phyloP scores from a whole-genome alignment of 2,329 filamentous ascomycete species.

The Microdochium bolleyi region DNA sequence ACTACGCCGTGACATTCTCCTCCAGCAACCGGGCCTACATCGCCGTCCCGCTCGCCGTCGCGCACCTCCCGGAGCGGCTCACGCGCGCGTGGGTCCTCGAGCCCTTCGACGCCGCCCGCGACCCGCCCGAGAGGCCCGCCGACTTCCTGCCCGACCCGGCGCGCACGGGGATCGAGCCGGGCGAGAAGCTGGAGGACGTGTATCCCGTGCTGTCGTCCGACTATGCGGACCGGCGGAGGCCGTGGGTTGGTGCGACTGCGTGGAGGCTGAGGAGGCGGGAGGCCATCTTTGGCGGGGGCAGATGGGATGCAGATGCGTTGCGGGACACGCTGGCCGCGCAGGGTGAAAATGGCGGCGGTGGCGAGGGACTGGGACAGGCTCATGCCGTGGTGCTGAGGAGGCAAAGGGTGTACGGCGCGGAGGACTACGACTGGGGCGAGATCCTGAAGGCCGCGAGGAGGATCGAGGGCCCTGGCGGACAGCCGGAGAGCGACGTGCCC shows the following conservation, averaged over 20 bases:
- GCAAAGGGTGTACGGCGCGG: conserved; percentile 12
- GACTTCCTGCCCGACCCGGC: conserved; percentile 3
- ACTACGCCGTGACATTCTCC: conserved; percentile 3
- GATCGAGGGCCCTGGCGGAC: not conserved
- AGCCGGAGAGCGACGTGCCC: too few species aligned
- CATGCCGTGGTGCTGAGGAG: conserved; percentile 4
- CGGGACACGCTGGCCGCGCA: not conserved
- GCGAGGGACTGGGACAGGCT: not conserved
- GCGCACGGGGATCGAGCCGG: not conserved
- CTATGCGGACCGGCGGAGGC: conserved; percentile 4
- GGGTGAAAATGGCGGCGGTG: not conserved
- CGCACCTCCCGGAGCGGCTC: conserved; percentile 6
- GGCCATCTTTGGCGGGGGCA: conserved; percentile 1
- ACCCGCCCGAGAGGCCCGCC: conserved; percentile 1
- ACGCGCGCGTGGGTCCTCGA: conserved; percentile 11
- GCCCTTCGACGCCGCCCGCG: conserved; percentile 8
- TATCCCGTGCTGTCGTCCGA: conserved; percentile 8
- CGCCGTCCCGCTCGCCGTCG: conserved; percentile 8
- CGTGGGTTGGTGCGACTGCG: not conserved
- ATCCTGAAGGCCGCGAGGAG: not conserved
- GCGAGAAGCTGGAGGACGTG: conserved; percentile 1
- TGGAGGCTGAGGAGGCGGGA: conserved; percentile 8
- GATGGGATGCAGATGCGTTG: not conserved
- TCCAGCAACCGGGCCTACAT: conserved; percentile 8
- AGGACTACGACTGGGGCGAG: conserved; percentile 6